These are phyloP conservation scores for Penicillium simplicissimum DNA, from an alignment of 495 filamentous ascomycete species.

Conservation along the genomic window DNA sequence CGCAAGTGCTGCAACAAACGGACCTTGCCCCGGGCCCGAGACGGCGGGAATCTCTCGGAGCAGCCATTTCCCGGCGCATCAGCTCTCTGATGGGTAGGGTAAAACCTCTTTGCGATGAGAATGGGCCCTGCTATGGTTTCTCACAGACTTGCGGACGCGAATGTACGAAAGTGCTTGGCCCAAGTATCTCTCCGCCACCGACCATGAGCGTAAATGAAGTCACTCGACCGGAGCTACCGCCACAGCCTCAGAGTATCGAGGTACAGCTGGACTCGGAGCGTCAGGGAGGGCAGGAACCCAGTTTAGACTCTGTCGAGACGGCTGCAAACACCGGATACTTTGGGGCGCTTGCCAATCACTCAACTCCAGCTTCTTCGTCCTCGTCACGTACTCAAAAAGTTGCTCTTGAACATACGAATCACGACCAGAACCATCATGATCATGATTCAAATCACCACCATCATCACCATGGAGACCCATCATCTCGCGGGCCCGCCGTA, in stretches of 20 bases:
- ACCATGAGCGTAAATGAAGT: slow-evolving; percentile 13
- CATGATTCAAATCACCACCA: too few relatives aligned
- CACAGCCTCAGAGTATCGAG: slow-evolving; percentile 21
- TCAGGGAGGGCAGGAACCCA: not conserved
- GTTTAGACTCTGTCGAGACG: slow-evolving; percentile 3
- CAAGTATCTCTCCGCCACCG: slow-evolving; percentile 12
- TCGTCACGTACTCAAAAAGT: slow-evolving; percentile 18
- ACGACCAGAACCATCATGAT: not conserved
- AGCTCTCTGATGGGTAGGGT: slow-evolving; percentile 66
- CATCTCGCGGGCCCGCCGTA: slow-evolving; percentile 21
- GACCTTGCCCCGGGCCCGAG: not conserved
- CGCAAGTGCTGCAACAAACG: slow-evolving; percentile 25
- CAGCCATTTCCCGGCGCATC: slow-evolving; percentile 49
- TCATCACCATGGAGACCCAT: slow-evolving; percentile 22
- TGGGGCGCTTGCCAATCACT: slow-evolving; percentile 14
- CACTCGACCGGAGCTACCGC: slow-evolving; percentile 4
- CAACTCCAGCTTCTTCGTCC: slow-evolving; percentile 10
- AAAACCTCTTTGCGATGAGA: slow-evolving; percentile 68
- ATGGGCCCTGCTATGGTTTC: slow-evolving; percentile 80
- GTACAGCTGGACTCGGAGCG: slow-evolving; percentile 14
- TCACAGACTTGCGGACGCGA: slow-evolving; percentile 83
- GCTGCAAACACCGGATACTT: slow-evolving; percentile 19
- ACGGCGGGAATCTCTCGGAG: slow-evolving; percentile 42
- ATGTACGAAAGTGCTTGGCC: slow-evolving; percentile 52
- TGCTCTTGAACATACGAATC: slow-evolving; percentile 4